phyloP scores from a whole-genome alignment of 1,284 basidiomycete genomes.

The Agroathelia rolfsii region DNA sequence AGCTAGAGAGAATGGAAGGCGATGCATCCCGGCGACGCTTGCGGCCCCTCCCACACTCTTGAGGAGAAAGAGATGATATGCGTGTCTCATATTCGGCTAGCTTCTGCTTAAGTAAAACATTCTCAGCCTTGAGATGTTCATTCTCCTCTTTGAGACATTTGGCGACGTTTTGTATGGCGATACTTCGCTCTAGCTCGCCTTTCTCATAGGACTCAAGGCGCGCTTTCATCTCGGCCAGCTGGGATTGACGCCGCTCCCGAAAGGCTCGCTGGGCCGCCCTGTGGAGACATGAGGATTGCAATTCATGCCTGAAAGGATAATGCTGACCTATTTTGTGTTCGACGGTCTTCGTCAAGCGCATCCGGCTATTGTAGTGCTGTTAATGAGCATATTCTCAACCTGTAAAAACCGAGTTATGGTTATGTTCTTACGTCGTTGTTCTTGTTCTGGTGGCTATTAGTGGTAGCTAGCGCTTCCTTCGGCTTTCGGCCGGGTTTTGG shows the following conservation, averaged over 20 bases:
- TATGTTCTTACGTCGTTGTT: slow-evolving; percentile 40
- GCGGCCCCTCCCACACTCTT: too few species aligned
- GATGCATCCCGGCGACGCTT: too few species aligned
- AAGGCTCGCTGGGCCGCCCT: slow-evolving; percentile 73
- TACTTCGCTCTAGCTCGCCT: slow-evolving; percentile 82
- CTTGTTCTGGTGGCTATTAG: slow-evolving; percentile 19
- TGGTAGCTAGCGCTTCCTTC: slow-evolving; percentile 62
- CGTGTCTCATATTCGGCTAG: too few species aligned
- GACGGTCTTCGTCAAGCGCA: slow-evolving; percentile 49
- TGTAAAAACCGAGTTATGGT: slow-evolving; percentile 5
- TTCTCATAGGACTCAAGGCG: slow-evolving; percentile 82
- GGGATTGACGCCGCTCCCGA: slow-evolving; percentile 83
- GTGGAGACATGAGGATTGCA: slow-evolving; percentile 2
- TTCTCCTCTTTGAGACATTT: slow-evolving; percentile 87
- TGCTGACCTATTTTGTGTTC: slow-evolving; percentile 66
- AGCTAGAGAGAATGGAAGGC: too few species aligned
- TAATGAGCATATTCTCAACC: slow-evolving; percentile 5
- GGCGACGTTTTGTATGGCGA: slow-evolving; percentile 77
- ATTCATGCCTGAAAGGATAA: slow-evolving; percentile 2
- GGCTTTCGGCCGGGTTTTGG: slow-evolving; percentile 87
- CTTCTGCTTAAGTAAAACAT: slow-evolving; percentile 49
- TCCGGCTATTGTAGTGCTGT: slow-evolving; percentile 12
- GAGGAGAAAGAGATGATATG: too few species aligned
- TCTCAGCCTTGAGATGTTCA: slow-evolving; percentile 57
- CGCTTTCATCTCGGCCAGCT: slow-evolving; percentile 84